Conservation (phyloP, 345 rosid genomes). For the Lumnitzera racemosa region DNA sequence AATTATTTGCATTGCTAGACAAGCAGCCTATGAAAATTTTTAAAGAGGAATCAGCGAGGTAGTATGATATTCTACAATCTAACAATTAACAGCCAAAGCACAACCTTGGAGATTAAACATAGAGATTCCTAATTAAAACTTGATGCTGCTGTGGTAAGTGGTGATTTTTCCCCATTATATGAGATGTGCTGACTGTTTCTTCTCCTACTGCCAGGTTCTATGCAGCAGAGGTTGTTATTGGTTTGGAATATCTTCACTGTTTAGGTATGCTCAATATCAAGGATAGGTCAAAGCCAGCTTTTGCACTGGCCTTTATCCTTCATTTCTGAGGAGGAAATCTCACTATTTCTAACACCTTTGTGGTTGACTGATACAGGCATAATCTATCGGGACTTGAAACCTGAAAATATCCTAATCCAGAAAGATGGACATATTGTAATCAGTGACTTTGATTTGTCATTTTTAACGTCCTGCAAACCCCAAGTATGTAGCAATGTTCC, state of each 20-base stretch:
- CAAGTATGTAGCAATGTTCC: constrained; percentile 36
- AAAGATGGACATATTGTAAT: constrained; percentile 78
- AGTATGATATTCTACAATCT: constrained; percentile 6
- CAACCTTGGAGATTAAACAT: too few relatives aligned
- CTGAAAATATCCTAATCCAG: constrained; percentile 82
- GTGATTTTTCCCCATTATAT: background rate
- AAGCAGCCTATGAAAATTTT: constrained; percentile 85
- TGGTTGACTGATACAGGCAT: constrained; percentile 44
- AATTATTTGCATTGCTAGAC: constrained; percentile 83
- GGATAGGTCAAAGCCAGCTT: too few relatives aligned
- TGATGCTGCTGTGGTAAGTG: too few relatives aligned
- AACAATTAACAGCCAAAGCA: background rate
- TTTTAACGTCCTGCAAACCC: constrained; percentile 66
- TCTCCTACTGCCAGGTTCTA: constrained; percentile 57
- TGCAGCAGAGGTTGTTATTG: constrained; percentile 81
- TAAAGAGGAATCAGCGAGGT: constrained; percentile 89
- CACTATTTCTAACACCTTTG: background rate
- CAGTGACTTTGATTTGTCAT: constrained; percentile 92
- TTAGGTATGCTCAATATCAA: constrained; percentile 49
- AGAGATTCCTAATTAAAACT: too few relatives aligned
- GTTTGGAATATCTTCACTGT: constrained; percentile 95
- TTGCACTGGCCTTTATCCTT: background rate
- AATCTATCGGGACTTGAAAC: constrained; percentile 88
- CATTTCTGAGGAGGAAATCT: constrained; percentile 1
- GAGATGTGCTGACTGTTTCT: background rate